Conservation (phyloP, 257 asterid genomes). For the Paulownia fortunei region DNA sequence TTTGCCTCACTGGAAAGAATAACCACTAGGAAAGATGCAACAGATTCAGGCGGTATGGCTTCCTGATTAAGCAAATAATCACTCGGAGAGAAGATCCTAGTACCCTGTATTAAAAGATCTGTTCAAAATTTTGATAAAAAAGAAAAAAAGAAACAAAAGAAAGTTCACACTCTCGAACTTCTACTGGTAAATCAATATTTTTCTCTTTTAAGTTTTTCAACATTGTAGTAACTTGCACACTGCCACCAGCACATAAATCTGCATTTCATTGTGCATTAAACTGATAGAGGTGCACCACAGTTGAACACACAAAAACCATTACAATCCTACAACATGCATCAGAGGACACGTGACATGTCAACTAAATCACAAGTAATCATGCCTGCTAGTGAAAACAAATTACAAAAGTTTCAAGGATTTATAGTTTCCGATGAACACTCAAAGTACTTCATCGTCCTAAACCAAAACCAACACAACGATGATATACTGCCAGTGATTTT, state of each 20-base stretch:
- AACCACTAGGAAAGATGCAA: too few relatives aligned
- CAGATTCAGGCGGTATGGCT: too few relatives aligned
- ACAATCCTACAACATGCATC: neutral
- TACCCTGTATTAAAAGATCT: too few relatives aligned
- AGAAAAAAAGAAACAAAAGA: too few relatives aligned
- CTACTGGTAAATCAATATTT: too few relatives aligned
- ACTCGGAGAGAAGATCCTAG: too few relatives aligned
- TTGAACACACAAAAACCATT: neutral
- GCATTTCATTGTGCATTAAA: neutral
- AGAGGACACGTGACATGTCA: neutral
- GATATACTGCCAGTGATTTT: constrained; percentile 6
- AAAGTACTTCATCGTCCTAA: neutral
- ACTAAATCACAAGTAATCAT: neutral
- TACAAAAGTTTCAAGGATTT: neutral
- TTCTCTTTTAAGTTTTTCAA: neutral
- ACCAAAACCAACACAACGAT: neutral
- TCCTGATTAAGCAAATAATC: too few relatives aligned
- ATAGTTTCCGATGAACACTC: neutral
- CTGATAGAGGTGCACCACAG: neutral
- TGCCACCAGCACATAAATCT: neutral
- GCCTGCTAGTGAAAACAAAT: neutral
- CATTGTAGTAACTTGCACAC: neutral
- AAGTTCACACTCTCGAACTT: too few relatives aligned
- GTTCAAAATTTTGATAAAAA: too few relatives aligned
- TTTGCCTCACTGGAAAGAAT: too few relatives aligned